A percentile compares a stretch with the other conserved stretches of the same genome.
These are phyloP conservation scores for Paramecium tetraurelia DNA, from an alignment of 73 alveolate genomes.

Conservation along the genomic window DNA sequence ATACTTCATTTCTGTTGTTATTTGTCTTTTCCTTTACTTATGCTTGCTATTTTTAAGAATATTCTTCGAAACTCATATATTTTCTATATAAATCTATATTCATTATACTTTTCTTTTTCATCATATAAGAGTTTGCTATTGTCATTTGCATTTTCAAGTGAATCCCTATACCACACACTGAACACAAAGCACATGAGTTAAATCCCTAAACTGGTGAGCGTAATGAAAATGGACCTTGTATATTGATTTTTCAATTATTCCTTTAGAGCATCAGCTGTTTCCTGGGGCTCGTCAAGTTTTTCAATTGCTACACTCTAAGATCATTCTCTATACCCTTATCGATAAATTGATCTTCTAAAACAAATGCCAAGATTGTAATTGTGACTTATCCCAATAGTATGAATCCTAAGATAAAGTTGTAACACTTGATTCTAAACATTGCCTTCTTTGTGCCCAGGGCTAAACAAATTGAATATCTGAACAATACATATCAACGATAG, in stretches of 20 bases:
- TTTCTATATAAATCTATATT: neutral
- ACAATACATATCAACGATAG: neutral
- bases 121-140: neutral
- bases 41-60: neutral
- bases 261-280: neutral
- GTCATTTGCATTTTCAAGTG: slow-evolving; percentile 26
- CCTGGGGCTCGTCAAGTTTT: neutral
- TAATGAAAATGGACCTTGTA: neutral
- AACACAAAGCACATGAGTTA: neutral
- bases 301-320: neutral
- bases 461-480: neutral
- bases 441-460: neutral
- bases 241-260: neutral
- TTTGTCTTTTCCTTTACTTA: neutral
- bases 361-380: slow-evolving; percentile 7
- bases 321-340: neutral
- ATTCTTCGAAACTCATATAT: slow-evolving; percentile 44
- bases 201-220: neutral
- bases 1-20: slow-evolving; percentile 12
- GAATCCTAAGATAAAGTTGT: neutral
- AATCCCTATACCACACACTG: slow-evolving; percentile 42
- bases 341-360: neutral
- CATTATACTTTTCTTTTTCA: slow-evolving; percentile 38
- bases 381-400: neutral
- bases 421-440: neutral